phyloP scores from a whole-genome alignment of 2,329 filamentous ascomycete species.

The Penicillium digitatum region DNA sequence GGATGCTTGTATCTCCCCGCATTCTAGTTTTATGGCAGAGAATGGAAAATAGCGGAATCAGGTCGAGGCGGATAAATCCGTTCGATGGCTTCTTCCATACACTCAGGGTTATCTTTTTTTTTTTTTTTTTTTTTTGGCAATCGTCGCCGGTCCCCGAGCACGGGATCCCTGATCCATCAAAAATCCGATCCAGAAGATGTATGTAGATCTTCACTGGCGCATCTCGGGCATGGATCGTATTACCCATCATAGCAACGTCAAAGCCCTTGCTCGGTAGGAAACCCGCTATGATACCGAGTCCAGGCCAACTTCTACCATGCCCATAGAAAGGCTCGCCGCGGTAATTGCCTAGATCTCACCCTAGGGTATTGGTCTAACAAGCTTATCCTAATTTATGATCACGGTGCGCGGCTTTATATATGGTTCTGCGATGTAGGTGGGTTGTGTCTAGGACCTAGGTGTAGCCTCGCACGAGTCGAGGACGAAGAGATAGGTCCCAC shows the following conservation, averaged over 20 bases:
- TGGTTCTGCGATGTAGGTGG: conserved; percentile 12
- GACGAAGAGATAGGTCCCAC: neutral
- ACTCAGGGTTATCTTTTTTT: neutral
- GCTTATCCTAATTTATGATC: conserved; percentile 3
- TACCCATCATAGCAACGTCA: conserved; percentile 26
- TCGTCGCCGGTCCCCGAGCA: neutral
- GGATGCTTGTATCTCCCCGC: conserved; percentile 1
- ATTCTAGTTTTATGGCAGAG: neutral
- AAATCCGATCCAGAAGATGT: conserved; percentile 10
- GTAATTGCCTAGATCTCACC: conserved; percentile 24
- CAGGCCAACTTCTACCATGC: conserved; percentile 23
- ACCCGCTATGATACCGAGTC: conserved; percentile 22
- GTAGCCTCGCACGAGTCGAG: conserved; percentile 19
- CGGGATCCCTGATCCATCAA: neutral
- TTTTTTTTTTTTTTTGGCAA: neutral
- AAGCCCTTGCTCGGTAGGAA: conserved; percentile 22
- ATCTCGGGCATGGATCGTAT: conserved; percentile 10
- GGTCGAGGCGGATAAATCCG: conserved; percentile 3
- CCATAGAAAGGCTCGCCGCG: conserved; percentile 19
- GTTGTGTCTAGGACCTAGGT: conserved; percentile 15
- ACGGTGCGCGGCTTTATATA: conserved; percentile 14
- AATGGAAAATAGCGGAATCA: neutral
- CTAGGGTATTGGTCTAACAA: conserved; percentile 20
- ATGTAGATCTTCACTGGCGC: conserved; percentile 13
- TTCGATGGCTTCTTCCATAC: neutral